Percentiles rank a stretch among this genome's conserved stretches.
Evolutionary conservation across 108 stramenopile species (phyloP).

Genomic region (Discostella stelligeroides): DNA sequence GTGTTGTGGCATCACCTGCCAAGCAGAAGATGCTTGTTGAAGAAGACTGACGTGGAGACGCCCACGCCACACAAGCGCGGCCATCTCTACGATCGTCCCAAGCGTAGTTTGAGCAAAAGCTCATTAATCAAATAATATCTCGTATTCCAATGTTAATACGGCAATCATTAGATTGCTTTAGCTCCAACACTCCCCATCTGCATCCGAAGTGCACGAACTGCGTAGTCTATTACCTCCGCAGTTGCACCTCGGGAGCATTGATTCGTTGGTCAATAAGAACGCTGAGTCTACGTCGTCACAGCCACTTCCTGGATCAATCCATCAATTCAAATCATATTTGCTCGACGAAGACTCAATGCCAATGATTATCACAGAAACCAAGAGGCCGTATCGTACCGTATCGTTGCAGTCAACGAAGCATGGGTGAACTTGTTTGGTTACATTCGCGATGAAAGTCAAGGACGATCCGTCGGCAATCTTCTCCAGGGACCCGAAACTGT

Average conservation of each 20-base stretch:
- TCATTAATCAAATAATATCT: too few species aligned
- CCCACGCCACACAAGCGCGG: too few species aligned
- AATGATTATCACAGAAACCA: constrained; percentile 70
- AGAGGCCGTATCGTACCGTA: constrained; percentile 64
- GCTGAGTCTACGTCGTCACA: not conserved
- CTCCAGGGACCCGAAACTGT: constrained; percentile 75
- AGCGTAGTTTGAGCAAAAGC: too few species aligned
- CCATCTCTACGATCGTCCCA: too few species aligned
- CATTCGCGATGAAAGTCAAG: constrained; percentile 57
- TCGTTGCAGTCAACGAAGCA: constrained; percentile 69
- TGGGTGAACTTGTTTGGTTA: constrained; percentile 82
- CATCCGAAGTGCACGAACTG: constrained; percentile 14
- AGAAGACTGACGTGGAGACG: too few species aligned
- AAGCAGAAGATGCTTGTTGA: too few species aligned
- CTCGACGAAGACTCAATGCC: constrained; percentile 51
- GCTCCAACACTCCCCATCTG: too few species aligned
- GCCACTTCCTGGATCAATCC: constrained; percentile 25
- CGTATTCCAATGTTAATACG: too few species aligned
- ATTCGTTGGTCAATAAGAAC: constrained; percentile 6
- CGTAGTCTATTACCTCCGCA: constrained; percentile 25
- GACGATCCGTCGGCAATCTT: constrained; percentile 57
- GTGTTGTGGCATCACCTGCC: too few species aligned
- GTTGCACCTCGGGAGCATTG: constrained; percentile 22
- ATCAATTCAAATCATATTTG: constrained; percentile 19
- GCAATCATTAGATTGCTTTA: too few species aligned